Evolutionary conservation across 257 asterid species (phyloP), one percentile per base, ranked within the genome.

Genomic region (Paraleonurus japonicus): DNA sequence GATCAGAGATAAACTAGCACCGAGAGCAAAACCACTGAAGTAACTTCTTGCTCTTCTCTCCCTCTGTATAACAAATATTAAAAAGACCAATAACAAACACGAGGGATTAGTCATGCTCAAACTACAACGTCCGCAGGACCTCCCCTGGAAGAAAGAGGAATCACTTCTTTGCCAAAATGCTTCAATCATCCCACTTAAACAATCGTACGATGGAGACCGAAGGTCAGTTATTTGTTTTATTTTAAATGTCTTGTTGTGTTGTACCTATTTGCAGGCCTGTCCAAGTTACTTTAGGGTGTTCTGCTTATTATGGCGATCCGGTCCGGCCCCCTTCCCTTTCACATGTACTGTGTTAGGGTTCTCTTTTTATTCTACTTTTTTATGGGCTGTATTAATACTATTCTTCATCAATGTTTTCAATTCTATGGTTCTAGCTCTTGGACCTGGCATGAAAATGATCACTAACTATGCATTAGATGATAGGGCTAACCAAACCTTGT

Each of bases 401-500:
- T 54, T 54, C 28, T 53, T 19, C 26, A 8, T 17, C 13, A 53
- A 55, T 55, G 35, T 11, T 55, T 23, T 20, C 33, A 55, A 23
- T 69, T 55, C 54, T 47, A 47, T 5, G 54, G 22, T 47, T 47
- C 59, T 53, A 61, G 55, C 53, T 39, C 32, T 1, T 30, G 32
- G 47, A 39, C 53, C 19, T 24, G 55, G 24, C 57, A 39, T 22
- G 26, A 65, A 16, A 57, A 8, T 30, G 23, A 23, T 17, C 16
- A 51, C 20, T 8, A 19, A 59, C 11, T 57, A 20, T 71, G 73
- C 67, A 65, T 64, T 23, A 0, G 43, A 48, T 23, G 32, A 65
- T 67, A 57, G 77, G 27, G n/a, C 26, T 27, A 20, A 62, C 65
- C 37, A 19, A 70, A 70, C 33, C 62, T 47, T 33, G 59, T 50